These are phyloP conservation scores for Sclerotinia minor DNA, from an alignment of 2,329 filamentous ascomycete species.

Conservation along the genomic window DNA sequence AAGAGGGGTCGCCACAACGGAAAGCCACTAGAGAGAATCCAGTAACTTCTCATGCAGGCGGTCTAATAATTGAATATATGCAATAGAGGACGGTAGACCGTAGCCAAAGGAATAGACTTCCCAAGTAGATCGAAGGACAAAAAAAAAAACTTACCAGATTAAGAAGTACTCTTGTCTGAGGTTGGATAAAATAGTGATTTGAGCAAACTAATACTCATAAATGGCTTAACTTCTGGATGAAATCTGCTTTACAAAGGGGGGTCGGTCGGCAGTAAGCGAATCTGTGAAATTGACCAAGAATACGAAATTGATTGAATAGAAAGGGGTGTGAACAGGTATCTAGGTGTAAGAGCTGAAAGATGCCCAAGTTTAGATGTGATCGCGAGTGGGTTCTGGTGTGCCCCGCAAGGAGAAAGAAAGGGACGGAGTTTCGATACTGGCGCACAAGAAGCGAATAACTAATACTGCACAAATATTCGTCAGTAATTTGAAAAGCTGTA, in stretches of 20 bases:
- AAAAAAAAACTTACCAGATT: slow-evolving; percentile 8
- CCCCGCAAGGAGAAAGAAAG: slow-evolving; percentile 8
- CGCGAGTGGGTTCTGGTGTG: slow-evolving; percentile 15
- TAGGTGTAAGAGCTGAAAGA: slow-evolving; percentile 14
- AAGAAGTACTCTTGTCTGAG: not conserved
- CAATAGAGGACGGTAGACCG: not conserved
- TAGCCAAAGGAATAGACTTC: not conserved
- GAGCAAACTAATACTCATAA: not conserved
- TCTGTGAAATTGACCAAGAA: not conserved
- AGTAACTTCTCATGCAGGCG: not conserved
- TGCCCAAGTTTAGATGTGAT: slow-evolving; percentile 12
- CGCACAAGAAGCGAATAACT: slow-evolving; percentile 17
- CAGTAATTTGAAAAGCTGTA: not conserved
- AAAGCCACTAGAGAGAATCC: not conserved
- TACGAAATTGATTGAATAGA: not conserved
- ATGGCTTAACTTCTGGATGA: not conserved
- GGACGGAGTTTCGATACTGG: slow-evolving; percentile 8
- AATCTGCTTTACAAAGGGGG: slow-evolving; percentile 7
- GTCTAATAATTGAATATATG: not conserved
- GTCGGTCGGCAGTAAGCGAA: slow-evolving; percentile 20
- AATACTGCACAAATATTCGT: not conserved
- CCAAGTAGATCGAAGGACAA: not conserved
- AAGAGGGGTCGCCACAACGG: not conserved
- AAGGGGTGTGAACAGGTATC: slow-evolving; percentile 2
- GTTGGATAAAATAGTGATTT: not conserved